These are phyloP conservation scores for Dictyostelium purpureum DNA, from an alignment of 78 protist species.

Conservation along the genomic window DNA sequence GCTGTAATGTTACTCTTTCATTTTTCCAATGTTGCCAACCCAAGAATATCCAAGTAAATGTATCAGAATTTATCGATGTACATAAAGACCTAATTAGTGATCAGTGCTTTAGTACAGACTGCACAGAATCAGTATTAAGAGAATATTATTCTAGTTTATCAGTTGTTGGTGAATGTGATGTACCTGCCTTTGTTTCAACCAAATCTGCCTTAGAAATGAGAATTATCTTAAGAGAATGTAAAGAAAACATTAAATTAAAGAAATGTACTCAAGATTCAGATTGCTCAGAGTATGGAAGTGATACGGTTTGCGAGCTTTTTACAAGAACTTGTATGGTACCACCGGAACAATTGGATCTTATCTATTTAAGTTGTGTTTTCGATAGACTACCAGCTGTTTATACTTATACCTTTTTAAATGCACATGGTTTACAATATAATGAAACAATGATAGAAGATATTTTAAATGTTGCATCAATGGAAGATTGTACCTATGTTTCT, in stretches of 20 bases:
- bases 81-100: neutral
- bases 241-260: neutral
- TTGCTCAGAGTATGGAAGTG: neutral
- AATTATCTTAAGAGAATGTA: constrained; percentile 1
- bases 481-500: constrained; percentile 15
- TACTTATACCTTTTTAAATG: neutral
- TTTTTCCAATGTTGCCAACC: constrained; percentile 61
- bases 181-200: neutral
- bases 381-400: neutral
- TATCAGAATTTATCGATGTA: constrained; percentile 8
- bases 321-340: constrained; percentile 1
- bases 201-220: constrained; percentile 3
- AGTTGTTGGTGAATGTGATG: constrained; percentile 27
- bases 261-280: neutral
- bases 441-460: neutral
- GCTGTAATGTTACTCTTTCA: constrained; percentile 18
- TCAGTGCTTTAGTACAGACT: constrained; percentile 17
- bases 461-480: neutral
- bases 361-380: constrained; percentile 46
- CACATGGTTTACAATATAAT: neutral
- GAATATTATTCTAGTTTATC: constrained; percentile 13
- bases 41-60: neutral
- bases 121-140: constrained; percentile 48
- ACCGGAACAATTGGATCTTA: neutral
- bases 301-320: neutral